Percentiles rank a stretch among this genome's conserved stretches.
These are phyloP conservation scores for Globisporangium radiosum DNA, from an alignment of 352 stramenopile species.

Conservation along the genomic window DNA sequence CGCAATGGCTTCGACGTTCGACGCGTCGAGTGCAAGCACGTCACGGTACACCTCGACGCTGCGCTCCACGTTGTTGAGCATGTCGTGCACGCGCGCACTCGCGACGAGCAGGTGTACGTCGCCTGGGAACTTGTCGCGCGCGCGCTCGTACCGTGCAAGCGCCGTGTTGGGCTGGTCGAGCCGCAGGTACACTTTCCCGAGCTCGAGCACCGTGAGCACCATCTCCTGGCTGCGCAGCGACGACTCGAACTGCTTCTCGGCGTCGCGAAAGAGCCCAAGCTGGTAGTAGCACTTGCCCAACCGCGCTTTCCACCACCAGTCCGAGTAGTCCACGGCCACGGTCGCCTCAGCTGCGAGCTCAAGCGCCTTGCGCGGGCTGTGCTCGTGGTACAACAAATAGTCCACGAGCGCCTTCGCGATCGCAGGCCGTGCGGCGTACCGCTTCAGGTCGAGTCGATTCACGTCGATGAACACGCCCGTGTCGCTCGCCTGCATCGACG, in stretches of 20 bases:
- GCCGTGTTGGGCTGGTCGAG: slow-evolving; percentile 93
- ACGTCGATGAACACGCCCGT: slow-evolving; percentile 88
- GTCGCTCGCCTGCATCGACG: slow-evolving; percentile 72
- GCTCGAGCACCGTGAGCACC: slow-evolving; percentile 87
- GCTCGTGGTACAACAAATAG: slow-evolving; percentile 91
- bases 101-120: slow-evolving; percentile 81
- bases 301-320: slow-evolving; percentile 95
- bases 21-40: slow-evolving; percentile 82
- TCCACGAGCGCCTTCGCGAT: slow-evolving; percentile 88
- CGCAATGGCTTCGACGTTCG: slow-evolving; percentile 88
- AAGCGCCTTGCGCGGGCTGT: slow-evolving; percentile 89
- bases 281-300: slow-evolving; percentile 94
- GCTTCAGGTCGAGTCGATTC: slow-evolving; percentile 85
- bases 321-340: slow-evolving; percentile 82
- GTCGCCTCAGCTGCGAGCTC: slow-evolving; percentile 90
- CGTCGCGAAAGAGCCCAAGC: slow-evolving; percentile 88
- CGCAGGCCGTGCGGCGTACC: slow-evolving; percentile 76
- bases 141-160: slow-evolving; percentile 78
- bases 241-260: slow-evolving; percentile 91
- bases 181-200: slow-evolving; percentile 92
- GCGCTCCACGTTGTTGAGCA: slow-evolving; percentile 86
- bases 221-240: slow-evolving; percentile 84
- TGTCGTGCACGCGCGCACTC: slow-evolving; percentile 89
- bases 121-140: slow-evolving; percentile 56
- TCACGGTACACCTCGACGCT: slow-evolving; percentile 84